Evolutionary conservation across 805 yeast species (phyloP).

Genomic region (Komagataella pseudopastoris): DNA sequence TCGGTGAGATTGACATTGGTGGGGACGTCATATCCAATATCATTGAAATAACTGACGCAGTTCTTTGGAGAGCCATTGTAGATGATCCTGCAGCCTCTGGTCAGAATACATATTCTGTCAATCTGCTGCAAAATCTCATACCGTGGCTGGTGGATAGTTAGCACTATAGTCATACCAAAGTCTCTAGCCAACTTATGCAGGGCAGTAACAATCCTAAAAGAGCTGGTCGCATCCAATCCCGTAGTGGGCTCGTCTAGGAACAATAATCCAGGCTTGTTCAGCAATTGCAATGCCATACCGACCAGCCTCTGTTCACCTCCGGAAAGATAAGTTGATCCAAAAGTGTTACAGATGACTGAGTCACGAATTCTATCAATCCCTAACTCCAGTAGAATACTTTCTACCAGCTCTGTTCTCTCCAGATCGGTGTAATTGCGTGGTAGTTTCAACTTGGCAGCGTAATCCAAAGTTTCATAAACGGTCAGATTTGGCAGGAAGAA

Average conservation of each 20-base stretch:
- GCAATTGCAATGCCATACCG: slow-evolving; percentile 55
- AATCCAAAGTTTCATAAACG: slow-evolving; percentile 46
- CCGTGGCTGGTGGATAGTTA: slow-evolving; percentile 69
- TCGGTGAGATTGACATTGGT: slow-evolving; percentile 14
- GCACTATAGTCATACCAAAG: slow-evolving; percentile 49
- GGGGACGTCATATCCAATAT: slow-evolving; percentile 3
- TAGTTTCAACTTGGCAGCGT: slow-evolving; percentile 51
- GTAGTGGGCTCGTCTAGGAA: slow-evolving; percentile 76
- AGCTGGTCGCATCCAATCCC: slow-evolving; percentile 62
- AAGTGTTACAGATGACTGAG: slow-evolving; percentile 31
- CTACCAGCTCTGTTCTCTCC: slow-evolving; percentile 32
- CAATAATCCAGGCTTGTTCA: slow-evolving; percentile 52
- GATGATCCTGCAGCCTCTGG: slow-evolving; percentile 36
- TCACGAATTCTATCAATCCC: slow-evolving; percentile 42
- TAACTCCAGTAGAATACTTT: slow-evolving; percentile 38
- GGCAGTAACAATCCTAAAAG: slow-evolving; percentile 41
- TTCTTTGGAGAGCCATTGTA: slow-evolving; percentile 4
- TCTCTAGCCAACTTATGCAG: slow-evolving; percentile 34
- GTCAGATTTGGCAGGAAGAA: slow-evolving; percentile 50
- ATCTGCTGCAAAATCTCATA: slow-evolving; percentile 49
- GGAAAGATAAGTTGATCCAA: slow-evolving; percentile 38
- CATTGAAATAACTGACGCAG: slow-evolving; percentile 4
- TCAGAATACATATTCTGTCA: slow-evolving; percentile 47
- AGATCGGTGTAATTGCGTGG: slow-evolving; percentile 22
- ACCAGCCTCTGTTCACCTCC: slow-evolving; percentile 70